Percentiles rank a stretch among this genome's conserved stretches.
These are phyloP conservation scores for Rhizophlyctis rosea DNA, from an alignment of 192 early-diverging fungal genomes.

Conservation along the genomic window DNA sequence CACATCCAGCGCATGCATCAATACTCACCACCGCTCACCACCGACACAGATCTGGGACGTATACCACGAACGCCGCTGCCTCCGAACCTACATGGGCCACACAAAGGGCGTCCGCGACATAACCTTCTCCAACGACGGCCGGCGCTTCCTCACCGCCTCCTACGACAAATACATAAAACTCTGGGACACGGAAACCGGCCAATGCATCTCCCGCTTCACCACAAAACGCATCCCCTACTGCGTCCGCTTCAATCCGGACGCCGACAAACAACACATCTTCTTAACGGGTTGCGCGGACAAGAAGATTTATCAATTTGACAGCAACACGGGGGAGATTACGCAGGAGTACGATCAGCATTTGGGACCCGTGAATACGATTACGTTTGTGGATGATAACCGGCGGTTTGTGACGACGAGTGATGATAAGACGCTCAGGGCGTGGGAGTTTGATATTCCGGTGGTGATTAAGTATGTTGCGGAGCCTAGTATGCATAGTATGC, in stretches of 20 bases:
- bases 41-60: slow-evolving; percentile 82
- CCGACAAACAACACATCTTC: slow-evolving; percentile 81
- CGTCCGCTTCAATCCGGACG: slow-evolving; percentile 87
- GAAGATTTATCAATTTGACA: slow-evolving; percentile 90
- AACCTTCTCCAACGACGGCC: slow-evolving; percentile 83
- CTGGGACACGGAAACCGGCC: slow-evolving; percentile 98
- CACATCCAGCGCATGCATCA: not conserved
- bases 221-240: slow-evolving; percentile 83
- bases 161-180: slow-evolving; percentile 92
- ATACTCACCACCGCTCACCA: not conserved
- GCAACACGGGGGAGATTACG: slow-evolving; percentile 72
- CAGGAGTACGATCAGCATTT: slow-evolving; percentile 98
- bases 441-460: slow-evolving; percentile 98
- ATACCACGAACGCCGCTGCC: slow-evolving; percentile 79
- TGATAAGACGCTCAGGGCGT: slow-evolving; percentile 94
- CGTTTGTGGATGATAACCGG: slow-evolving; percentile 91
- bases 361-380: slow-evolving; percentile 94
- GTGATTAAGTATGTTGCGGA: slow-evolving; percentile 98
- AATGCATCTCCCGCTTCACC: slow-evolving; percentile 74
- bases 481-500: slow-evolving; percentile 94
- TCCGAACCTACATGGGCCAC: slow-evolving; percentile 90
- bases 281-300: slow-evolving; percentile 91
- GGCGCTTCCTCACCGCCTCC: slow-evolving; percentile 77
- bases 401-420: slow-evolving; percentile 94
- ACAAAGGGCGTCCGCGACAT: slow-evolving; percentile 91